A percentile compares a stretch with the other conserved stretches of the same genome.
These are phyloP conservation scores for Ceratobasidium sp. DNA, from an alignment of 1,284 basidiomycete genomes.

Conservation along the genomic window DNA sequence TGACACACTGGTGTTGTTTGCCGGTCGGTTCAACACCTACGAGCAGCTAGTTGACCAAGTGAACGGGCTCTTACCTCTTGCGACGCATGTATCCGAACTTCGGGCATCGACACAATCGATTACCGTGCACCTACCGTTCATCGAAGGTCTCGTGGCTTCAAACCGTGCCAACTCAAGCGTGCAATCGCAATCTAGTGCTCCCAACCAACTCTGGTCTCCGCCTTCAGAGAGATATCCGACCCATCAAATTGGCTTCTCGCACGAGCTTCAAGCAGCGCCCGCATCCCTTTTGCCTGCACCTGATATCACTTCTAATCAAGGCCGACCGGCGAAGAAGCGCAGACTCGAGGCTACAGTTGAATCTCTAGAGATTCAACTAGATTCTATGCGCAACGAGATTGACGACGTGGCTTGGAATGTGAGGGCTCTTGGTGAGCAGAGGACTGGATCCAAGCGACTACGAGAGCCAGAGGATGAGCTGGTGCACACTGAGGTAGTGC, in stretches of 20 bases:
- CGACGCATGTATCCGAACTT: constrained; percentile 1
- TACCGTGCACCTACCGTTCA: not conserved
- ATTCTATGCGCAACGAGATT: constrained; percentile 7
- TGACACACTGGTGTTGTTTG: not conserved
- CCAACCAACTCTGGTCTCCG: not conserved
- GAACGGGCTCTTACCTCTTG: not conserved
- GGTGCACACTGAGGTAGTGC: not conserved
- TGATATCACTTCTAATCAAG: not conserved
- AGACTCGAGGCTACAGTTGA: not conserved
- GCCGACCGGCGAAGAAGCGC: constrained; percentile 3
- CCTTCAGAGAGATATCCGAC: not conserved
- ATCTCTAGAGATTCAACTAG: constrained; percentile 5
- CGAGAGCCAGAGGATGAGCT: not conserved
- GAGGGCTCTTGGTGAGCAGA: not conserved
- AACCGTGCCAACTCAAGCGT: not conserved
- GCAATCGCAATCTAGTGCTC: not conserved
- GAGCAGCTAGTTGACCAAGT: constrained; percentile 14
- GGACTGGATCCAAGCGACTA: not conserved
- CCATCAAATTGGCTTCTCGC: not conserved
- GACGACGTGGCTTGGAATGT: constrained; percentile 12
- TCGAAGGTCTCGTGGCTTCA: not conserved
- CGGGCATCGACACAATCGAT: constrained; percentile 1
- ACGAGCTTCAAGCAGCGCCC: not conserved
- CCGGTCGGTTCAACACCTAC: not conserved
- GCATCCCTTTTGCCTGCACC: constrained; percentile 1